These are phyloP conservation scores for Penicillium fuscoglaucum DNA, from an alignment of 2,329 filamentous ascomycete species.

Conservation along the genomic window DNA sequence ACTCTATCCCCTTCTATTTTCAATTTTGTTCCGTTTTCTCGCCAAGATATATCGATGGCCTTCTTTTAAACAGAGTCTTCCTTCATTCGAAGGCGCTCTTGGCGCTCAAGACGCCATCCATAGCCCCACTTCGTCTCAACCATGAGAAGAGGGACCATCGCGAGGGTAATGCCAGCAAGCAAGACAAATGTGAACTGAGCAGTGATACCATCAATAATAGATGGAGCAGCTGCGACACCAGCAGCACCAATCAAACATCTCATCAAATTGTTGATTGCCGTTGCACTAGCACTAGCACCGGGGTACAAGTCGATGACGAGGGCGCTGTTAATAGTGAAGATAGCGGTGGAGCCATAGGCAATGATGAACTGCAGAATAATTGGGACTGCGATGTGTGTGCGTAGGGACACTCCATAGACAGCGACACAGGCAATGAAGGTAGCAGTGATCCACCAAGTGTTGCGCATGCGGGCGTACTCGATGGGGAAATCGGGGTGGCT, in stretches of 20 bases:
- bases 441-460: slow-evolving; percentile 43
- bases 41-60: background rate
- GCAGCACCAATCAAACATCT: slow-evolving; percentile 40
- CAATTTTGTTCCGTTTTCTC: background rate
- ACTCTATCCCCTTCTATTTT: background rate
- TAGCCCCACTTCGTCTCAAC: slow-evolving; percentile 31
- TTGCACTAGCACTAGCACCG: slow-evolving; percentile 37
- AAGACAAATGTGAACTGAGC: slow-evolving; percentile 32
- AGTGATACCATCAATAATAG: slow-evolving; percentile 35
- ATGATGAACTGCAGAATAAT: slow-evolving; percentile 43
- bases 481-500: slow-evolving; percentile 45
- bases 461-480: slow-evolving; percentile 40
- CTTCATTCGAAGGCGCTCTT: slow-evolving; percentile 18
- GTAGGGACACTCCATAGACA: slow-evolving; percentile 33
- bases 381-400: slow-evolving; percentile 35
- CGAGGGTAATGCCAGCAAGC: slow-evolving; percentile 31
- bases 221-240: slow-evolving; percentile 34
- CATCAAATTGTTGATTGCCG: slow-evolving; percentile 40
- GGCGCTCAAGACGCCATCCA: slow-evolving; percentile 30
- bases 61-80: background rate
- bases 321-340: slow-evolving; percentile 39
- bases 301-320: slow-evolving; percentile 43
- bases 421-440: slow-evolving; percentile 40
- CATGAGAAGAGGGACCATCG: slow-evolving; percentile 26
- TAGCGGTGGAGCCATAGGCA: slow-evolving; percentile 36